Percentiles rank a stretch among this genome's conserved stretches.
Evolutionary conservation across 306 rosid species (phyloP).

Genomic region (Sicyos baderoa): DNA sequence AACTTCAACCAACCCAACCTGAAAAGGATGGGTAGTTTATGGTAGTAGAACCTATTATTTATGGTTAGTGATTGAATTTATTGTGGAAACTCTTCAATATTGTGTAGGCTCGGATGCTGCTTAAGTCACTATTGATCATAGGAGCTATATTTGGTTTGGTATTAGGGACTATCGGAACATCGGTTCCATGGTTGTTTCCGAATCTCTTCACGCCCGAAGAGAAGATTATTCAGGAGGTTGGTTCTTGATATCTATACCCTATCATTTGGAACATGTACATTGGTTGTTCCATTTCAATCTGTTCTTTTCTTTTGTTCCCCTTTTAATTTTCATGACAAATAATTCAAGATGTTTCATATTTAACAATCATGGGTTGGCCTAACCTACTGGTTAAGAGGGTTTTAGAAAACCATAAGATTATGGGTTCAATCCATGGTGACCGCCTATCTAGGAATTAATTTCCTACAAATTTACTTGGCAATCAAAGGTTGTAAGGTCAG

Average conservation of each 20-base stretch:
- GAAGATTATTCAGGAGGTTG: constrained; percentile 63
- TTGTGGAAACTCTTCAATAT: constrained; percentile 24
- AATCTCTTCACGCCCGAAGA: constrained; percentile 63
- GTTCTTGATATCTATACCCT: constrained; percentile 25
- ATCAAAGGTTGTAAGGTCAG: too few relatives aligned
- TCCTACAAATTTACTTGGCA: too few relatives aligned
- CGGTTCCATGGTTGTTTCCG: constrained; percentile 72
- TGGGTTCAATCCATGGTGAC: too few relatives aligned
- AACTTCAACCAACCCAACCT: too few relatives aligned
- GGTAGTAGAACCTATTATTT: constrained; percentile 4
- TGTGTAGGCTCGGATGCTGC: constrained; percentile 63
- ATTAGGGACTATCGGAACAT: constrained; percentile 68
- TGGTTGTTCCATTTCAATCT: too few relatives aligned
- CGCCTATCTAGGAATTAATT: too few relatives aligned
- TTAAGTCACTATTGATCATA: constrained; percentile 61
- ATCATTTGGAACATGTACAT: too few relatives aligned
- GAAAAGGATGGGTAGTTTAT: neutral
- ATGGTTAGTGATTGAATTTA: constrained; percentile 7
- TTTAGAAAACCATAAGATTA: too few relatives aligned
- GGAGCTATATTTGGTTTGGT: constrained; percentile 58
- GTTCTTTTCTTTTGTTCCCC: too few relatives aligned
- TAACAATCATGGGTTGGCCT: too few relatives aligned
- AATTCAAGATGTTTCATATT: neutral
- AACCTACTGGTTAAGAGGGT: too few relatives aligned
- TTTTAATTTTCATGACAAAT: neutral